These are phyloP conservation scores for Pittosporum tobira DNA, from an alignment of 129 eudicot genomes.

Conservation along the genomic window DNA sequence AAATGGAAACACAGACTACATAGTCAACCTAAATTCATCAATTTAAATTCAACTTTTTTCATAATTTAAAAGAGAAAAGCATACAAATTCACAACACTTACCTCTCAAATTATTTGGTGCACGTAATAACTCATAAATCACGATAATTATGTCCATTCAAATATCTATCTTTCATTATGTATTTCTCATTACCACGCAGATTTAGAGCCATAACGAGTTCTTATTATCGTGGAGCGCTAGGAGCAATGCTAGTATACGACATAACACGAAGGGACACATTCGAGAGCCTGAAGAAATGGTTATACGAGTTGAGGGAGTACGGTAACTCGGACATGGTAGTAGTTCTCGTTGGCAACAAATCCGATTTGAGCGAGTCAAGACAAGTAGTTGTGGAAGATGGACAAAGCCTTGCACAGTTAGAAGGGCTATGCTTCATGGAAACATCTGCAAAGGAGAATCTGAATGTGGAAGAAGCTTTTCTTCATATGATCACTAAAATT, in stretches of 20 bases:
- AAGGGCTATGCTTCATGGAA: slow-evolving; percentile 59
- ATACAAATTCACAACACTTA: no score
- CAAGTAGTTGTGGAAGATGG: slow-evolving; percentile 51
- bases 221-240: slow-evolving; percentile 77
- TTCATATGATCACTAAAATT: slow-evolving; percentile 58
- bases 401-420: slow-evolving; percentile 53
- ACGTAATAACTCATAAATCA: neutral
- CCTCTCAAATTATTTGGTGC: no score
- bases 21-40: neutral
- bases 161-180: neutral
- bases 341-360: slow-evolving; percentile 68
- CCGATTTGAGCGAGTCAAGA: slow-evolving; percentile 50
- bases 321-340: slow-evolving; percentile 65
- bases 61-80: no score
- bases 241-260: slow-evolving; percentile 70
- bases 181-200: slow-evolving; percentile 14
- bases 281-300: slow-evolving; percentile 60
- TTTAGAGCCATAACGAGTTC: slow-evolving; percentile 83
- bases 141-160: neutral
- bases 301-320: slow-evolving; percentile 49
- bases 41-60: neutral
- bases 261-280: slow-evolving; percentile 54
- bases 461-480: slow-evolving; percentile 77
- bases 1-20: no score
- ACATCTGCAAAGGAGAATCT: slow-evolving; percentile 71